These are phyloP conservation scores for Berkeleyomyces basicola DNA, from an alignment of 2,329 filamentous ascomycete genomes.

Conservation along the genomic window DNA sequence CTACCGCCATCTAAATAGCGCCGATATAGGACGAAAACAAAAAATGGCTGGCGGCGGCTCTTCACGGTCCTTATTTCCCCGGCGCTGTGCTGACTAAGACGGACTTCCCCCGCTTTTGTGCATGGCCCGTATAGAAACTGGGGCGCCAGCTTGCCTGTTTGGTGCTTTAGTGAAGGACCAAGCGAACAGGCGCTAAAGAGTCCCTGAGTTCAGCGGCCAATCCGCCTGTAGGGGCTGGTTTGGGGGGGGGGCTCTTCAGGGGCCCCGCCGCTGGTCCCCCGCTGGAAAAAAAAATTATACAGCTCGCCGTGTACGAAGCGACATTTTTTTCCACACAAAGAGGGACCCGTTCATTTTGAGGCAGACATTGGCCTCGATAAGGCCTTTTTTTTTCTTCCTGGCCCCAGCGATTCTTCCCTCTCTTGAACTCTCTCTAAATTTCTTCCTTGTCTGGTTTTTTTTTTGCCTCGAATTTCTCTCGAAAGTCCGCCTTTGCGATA, in stretches of 20 bases:
- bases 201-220: background rate
- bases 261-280: background rate
- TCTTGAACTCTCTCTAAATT: conserved; percentile 8
- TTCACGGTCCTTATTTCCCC: conserved; percentile 13
- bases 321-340: background rate
- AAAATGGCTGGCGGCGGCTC: conserved; percentile 9
- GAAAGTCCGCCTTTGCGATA: conserved; percentile 7
- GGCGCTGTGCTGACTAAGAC: conserved; percentile 10
- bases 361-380: conserved; percentile 9
- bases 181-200: conserved; percentile 8
- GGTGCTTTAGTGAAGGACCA: conserved; percentile 9
- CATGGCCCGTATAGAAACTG: background rate
- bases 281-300: background rate
- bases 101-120: background rate
- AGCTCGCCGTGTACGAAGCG: background rate
- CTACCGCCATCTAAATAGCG: background rate
- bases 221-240: background rate
- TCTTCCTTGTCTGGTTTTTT: conserved; percentile 4
- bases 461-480: conserved; percentile 2
- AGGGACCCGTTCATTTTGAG: conserved; percentile 11
- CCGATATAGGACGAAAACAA: conserved; percentile 13
- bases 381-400: conserved; percentile 5
- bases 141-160: conserved; percentile 13
- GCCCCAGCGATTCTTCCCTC: background rate
- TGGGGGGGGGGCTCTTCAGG: background rate